These are phyloP conservation scores for Yamadazyma trypodendri DNA, from an alignment of 1,139 yeast genomes.

Conservation along the genomic window DNA sequence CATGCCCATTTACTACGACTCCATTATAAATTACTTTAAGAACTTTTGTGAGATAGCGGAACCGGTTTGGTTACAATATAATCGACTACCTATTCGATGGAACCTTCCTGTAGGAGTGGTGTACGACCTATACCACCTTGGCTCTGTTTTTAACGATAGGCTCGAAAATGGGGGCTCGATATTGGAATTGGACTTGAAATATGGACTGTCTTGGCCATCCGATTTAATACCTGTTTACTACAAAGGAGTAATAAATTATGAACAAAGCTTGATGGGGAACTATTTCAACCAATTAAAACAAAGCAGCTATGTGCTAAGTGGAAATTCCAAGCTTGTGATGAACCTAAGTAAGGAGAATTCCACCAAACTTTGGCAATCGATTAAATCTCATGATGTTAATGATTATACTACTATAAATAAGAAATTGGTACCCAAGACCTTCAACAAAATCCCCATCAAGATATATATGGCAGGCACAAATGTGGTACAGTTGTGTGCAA, in stretches of 20 bases:
- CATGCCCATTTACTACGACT: conserved; percentile 48
- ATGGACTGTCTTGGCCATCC: conserved; percentile 18
- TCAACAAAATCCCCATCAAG: conserved; percentile 56
- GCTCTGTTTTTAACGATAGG: conserved; percentile 10
- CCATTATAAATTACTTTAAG: conserved; percentile 44
- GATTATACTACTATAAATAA: conserved; percentile 20
- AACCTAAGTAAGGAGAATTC: conserved; percentile 63
- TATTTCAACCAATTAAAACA: conserved; percentile 82
- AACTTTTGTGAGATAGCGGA: conserved; percentile 22
- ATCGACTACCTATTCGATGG: conserved; percentile 70
- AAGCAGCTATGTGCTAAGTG: conserved; percentile 68
- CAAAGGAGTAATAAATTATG: conserved; percentile 23
- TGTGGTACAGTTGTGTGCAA: conserved; percentile 50
- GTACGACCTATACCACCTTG: conserved; percentile 52
- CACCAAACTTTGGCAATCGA: conserved; percentile 53
- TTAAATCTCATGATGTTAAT: conserved; percentile 32
- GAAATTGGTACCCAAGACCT: conserved; percentile 36
- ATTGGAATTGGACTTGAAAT: conserved; percentile 54
- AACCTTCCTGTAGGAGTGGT: conserved; percentile 74
- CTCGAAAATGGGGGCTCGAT: background rate
- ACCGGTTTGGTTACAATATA: conserved; percentile 67
- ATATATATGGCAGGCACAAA: conserved; percentile 51
- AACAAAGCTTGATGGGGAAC: conserved; percentile 40
- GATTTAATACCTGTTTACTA: conserved; percentile 41
- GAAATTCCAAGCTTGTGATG: conserved; percentile 76